Base-by-base conservation (phyloP, 1,139 yeast species). In the Kodamaea suecica region DNA sequence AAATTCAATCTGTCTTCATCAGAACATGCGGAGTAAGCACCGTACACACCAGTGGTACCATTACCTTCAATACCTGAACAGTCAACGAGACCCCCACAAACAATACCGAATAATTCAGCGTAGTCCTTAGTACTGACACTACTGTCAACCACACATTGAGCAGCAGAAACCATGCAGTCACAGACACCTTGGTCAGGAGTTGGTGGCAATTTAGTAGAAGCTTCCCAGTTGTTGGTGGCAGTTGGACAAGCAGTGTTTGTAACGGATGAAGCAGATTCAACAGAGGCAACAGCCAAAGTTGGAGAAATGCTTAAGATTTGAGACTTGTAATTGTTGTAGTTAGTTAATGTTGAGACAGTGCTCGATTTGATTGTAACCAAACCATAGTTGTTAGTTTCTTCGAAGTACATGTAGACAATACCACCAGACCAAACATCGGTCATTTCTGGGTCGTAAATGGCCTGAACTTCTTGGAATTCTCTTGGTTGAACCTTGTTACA, bases 401-500 rank as follows among this genome's bases (percentile, higher is more conserved):
- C 73, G 28, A 84, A 72, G 61, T 73, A 84, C 66, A 84, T 88
- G 61, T 83, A 84, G 5, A 83, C 83, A 39, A 84, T 67, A 16
- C 94, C 95, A 48, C 95, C 95, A 29, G 58, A 52, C 59, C 59
- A 56, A 21, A 50, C 48, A 35, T 41, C 42, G 25, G 53, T 47
- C 53, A 50, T 82, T 34, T 79, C 66, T 37, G 66, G 57, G 29
- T 80, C 67, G 62, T 68, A 82, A 16, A 82, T 54, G 29, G 84
- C 73, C 25, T 66, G 76, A 34, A 84, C 80, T 59, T 85, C 95
- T 27, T 76, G 65, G 73, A 85, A 85, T 35, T 70, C 66, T 63
- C 95, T 78, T 47, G 94, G 94, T 36, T 43, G 39, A 31, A 70
- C 76, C 38, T 57, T 67, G 71, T 87, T 90, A 69, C 97, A 90